Conservation (phyloP, 225 moss, liverwort and hornwort species). For the Pseudisothecium myosuroides region DNA sequence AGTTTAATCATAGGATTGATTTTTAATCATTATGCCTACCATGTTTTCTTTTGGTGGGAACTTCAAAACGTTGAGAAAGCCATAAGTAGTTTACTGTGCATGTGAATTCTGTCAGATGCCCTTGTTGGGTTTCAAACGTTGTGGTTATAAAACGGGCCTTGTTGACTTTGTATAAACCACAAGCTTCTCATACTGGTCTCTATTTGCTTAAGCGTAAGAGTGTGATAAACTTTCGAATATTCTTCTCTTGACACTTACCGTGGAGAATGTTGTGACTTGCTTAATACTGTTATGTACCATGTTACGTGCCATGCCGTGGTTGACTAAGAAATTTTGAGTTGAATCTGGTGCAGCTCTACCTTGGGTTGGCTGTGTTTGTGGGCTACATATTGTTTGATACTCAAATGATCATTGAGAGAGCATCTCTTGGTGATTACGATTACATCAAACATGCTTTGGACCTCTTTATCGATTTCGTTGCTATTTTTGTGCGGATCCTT, state of each 20-base stretch:
- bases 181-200: background rate
- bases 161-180: background rate
- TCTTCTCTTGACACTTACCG: background rate
- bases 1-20: background rate
- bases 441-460: slow-evolving; percentile 11
- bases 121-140: background rate
- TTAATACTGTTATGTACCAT: background rate
- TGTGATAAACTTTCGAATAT: background rate
- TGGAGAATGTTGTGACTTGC: background rate
- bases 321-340: background rate
- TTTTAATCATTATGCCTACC: background rate
- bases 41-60: background rate
- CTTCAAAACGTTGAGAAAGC: background rate
- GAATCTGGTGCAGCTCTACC: background rate
- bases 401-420: slow-evolving; percentile 10
- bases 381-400: slow-evolving; percentile 8
- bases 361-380: background rate
- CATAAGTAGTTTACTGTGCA: background rate
- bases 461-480: background rate
- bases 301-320: background rate
- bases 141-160: background rate
- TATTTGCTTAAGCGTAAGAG: background rate
- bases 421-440: slow-evolving; percentile 1
- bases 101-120: background rate
- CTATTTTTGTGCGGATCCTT: slow-evolving; percentile 1